A percentile compares a stretch with the other conserved stretches of the same genome.
These are phyloP conservation scores for Pythium angustatum DNA, from an alignment of 352 stramenopile species.

Conservation along the genomic window DNA sequence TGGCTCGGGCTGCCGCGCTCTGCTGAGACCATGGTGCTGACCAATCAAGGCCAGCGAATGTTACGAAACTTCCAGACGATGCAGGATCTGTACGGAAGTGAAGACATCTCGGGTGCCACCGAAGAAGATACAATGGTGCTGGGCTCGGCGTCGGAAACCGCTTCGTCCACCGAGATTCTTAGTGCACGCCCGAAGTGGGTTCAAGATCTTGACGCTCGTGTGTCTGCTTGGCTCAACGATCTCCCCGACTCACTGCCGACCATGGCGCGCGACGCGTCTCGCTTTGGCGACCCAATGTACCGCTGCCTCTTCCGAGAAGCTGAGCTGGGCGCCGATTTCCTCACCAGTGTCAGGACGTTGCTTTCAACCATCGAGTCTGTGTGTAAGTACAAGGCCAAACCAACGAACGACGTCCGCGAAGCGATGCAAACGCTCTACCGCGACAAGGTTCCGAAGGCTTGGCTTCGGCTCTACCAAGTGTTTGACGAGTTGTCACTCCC, in stretches of 20 bases:
- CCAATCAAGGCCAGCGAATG: slow-evolving; percentile 72
- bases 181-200: slow-evolving; percentile 81
- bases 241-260: slow-evolving; percentile 52
- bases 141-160: slow-evolving; percentile 33
- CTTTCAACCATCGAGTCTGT: slow-evolving; percentile 73
- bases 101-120: slow-evolving; percentile 37
- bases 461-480: slow-evolving; percentile 59
- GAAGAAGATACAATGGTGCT: slow-evolving; percentile 74
- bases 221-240: slow-evolving; percentile 58
- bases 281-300: slow-evolving; percentile 89
- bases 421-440: slow-evolving; percentile 77
- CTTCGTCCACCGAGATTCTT: slow-evolving; percentile 28
- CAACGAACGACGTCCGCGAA: slow-evolving; percentile 85
- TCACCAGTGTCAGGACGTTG: slow-evolving; percentile 66
- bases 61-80: slow-evolving; percentile 82
- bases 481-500: slow-evolving; percentile 58
- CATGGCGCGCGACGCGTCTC: slow-evolving; percentile 46
- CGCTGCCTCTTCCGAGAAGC: slow-evolving; percentile 91
- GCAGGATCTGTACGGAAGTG: slow-evolving; percentile 79
- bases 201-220: slow-evolving; percentile 71
- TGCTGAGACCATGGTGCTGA: slow-evolving; percentile 90
- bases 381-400: slow-evolving; percentile 82
- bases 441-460: slow-evolving; percentile 66
- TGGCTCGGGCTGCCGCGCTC: slow-evolving; percentile 93
- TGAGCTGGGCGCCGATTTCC: slow-evolving; percentile 64